phyloP scores from a whole-genome alignment of 345 rosid species.

The Dimocarpus longan region DNA sequence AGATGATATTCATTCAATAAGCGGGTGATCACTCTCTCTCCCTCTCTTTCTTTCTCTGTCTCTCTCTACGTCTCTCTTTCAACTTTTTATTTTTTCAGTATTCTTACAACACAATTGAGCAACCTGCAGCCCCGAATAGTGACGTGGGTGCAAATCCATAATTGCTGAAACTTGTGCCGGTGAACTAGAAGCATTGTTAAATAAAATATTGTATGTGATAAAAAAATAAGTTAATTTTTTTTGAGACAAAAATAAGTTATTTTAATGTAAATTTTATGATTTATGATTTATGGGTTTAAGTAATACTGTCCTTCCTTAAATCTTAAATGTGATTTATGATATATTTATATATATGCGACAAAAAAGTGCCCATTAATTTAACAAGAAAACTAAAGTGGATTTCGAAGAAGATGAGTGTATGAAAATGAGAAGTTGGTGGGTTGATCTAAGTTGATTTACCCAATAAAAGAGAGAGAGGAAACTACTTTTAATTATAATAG shows the following conservation, averaged over 20 bases:
- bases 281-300: no score
- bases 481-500: neutral
- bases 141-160: neutral
- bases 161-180: no score
- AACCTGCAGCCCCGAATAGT: neutral
- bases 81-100: neutral
- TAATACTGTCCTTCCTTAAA: no score
- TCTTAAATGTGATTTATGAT: no score
- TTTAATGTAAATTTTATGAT: no score
- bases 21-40: neutral
- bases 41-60: neutral
- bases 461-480: neutral
- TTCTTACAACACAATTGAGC: neutral
- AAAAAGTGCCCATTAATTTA: neutral
- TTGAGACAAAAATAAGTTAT: no score
- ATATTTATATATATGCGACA: no score
- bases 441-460: neutral
- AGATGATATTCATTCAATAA: neutral
- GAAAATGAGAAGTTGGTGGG: constrained; percentile 11
- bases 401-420: neutral
- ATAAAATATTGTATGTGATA: no score
- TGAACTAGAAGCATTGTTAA: no score
- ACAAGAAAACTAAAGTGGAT: neutral
- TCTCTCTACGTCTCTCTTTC: neutral
- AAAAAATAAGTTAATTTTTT: no score